Evolutionary conservation across 2,329 filamentous ascomycete genomes (phyloP), one percentile per base, ranked within the genome.

Genomic region (Pyricularia sp.): DNA sequence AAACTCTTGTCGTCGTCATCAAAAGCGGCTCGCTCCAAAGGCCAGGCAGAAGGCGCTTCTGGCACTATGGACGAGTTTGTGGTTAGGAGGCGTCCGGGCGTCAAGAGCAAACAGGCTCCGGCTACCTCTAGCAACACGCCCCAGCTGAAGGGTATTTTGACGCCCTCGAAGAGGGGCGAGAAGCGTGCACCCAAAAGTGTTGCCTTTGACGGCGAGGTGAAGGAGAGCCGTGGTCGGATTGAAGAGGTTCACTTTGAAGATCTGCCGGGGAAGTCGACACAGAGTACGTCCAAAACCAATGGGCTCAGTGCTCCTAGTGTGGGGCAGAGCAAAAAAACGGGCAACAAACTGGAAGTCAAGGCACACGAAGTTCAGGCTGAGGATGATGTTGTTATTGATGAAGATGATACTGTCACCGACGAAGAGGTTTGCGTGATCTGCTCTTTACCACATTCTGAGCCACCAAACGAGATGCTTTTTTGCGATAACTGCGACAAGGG

Each of bases 401-500:
- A n/a, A n/a, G n/a, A 75, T 12, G 74, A 77, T 23, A 77, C 79
- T 12, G 76, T 76, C 11, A 78, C 79, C 3, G 83, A 87, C 64
- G 85, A 86, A 23, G 85, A 86, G 69, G 80, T 85, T 0, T 90
- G 88, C 72, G 79, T 78, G 23, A 81, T 90, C 50, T 90, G 88
- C 75, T 80, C 78, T 55, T 84, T 84, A 69, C 83, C 85, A 0
- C 83, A 89, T 70, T 89, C 86, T 0, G 79, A 83, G 50, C 77
- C 81, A 2, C 85, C 85, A 1, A 90, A 90, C 74, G 81, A 88
- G 73, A 90, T 90, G 42, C 79, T 90, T 10, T 83, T 90, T 50
- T 90, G 88, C 77, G 88, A 90, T 72, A 84, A 83, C 68, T 90
- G 88, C 78, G 85, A 90, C 74, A 82, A 83, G 76, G 85, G 85